Base-by-base conservation (phyloP, 2,329 filamentous ascomycete species). In the Beauveria brongniartii region DNA sequence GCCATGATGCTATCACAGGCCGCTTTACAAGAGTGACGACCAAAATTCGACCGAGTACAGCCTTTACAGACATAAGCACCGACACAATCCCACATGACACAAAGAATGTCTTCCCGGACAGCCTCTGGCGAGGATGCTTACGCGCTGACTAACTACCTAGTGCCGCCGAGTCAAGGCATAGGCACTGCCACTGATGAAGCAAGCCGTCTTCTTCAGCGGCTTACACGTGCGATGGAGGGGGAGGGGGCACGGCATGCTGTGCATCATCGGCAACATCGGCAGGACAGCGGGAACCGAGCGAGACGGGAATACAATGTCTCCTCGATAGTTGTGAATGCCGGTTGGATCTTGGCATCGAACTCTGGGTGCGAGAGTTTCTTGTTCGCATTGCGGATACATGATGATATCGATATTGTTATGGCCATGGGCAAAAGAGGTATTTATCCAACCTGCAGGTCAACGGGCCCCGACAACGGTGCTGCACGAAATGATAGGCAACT, bases 21-120 rank as follows among this genome's bases (percentile, higher is more conserved):
- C 30, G 37, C 30, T 50, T 43, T 22, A 20, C 7, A 28, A 9
- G n/a, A 40, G 3, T 34, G n/a, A 47, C 18, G n/a, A 16, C 40
- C 41, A 30, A 41, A 37, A 22, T 41, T 55, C n/a, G 30, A 24
- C 46, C 34, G 46, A 51, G 46, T 14, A 18, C 34, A 58, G 24
- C 24, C 30, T 28, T 40, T 48, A 40, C 55, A 14, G 28, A 10
- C 55, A 58, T 58, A 46, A 58, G 44, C 44, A 40, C 10, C 43
- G 20, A 41, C 22, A 41, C 22, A 14, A 40, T 52, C 47, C 37
- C 52, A 53, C 26, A 59, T 20, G 48, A 26, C 55, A 51, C 6
- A 59, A 40, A 52, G 37, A 53, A 44, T 46, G 46, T 41, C 56
- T 46, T 16, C 53, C 52, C 26, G 47, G 56, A 48, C 55, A 59